A percentile compares a stretch with the other conserved stretches of the same genome.
phyloP scores from a whole-genome alignment of 305 asterid species.

The Coffea humblotiana region DNA sequence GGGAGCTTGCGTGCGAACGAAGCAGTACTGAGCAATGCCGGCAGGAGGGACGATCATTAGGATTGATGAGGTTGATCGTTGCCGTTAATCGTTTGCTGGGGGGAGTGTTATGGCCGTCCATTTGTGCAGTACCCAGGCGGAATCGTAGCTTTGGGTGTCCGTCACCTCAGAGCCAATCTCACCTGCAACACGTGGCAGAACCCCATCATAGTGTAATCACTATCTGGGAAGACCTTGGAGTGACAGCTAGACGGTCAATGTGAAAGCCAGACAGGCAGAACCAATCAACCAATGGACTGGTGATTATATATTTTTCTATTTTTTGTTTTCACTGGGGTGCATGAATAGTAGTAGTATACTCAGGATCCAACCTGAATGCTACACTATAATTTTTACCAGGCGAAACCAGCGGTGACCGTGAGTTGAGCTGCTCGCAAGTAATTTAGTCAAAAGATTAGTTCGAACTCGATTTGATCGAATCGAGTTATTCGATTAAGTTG shows the following conservation, averaged over 20 bases:
- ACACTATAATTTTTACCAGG: no score
- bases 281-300: background rate
- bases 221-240: background rate
- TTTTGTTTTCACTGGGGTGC: no score
- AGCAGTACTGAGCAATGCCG: slow-evolving; percentile 14
- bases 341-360: no score
- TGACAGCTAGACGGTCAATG: slow-evolving; percentile 4
- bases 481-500: no score
- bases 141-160: slow-evolving; percentile 30
- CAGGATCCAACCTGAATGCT: no score
- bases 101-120: background rate
- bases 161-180: slow-evolving; percentile 12
- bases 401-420: no score
- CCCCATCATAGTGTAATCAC: slow-evolving; percentile 27
- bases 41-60: slow-evolving; percentile 8
- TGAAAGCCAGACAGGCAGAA: background rate
- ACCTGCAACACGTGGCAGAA: slow-evolving; percentile 26
- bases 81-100: background rate
- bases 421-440: no score
- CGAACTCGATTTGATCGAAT: no score
- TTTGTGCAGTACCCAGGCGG: slow-evolving; percentile 1
- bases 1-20: slow-evolving; percentile 27
- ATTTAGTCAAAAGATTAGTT: no score
- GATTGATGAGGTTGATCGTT: background rate
- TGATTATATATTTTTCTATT: no score